phyloP scores from a whole-genome alignment of 768 basidiomycete species.

The Suillus subluteus region DNA sequence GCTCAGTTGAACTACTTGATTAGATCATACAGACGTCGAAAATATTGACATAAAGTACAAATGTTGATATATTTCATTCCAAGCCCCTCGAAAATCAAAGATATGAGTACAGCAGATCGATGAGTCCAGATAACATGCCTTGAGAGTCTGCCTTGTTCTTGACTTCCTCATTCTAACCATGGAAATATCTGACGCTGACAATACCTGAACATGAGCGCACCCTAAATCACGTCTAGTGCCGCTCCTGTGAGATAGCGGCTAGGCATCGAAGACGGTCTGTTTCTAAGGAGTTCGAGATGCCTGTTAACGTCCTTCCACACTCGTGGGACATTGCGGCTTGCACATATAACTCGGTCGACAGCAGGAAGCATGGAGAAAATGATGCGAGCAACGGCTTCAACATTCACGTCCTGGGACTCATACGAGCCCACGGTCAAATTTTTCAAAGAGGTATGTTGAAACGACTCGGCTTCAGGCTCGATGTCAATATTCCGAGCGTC shows the following conservation, averaged over 20 bases:
- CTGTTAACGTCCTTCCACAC: background rate
- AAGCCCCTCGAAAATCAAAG: background rate
- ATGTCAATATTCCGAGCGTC: background rate
- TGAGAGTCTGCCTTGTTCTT: background rate
- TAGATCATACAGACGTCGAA: background rate
- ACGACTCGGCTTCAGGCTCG: background rate
- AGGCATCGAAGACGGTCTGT: background rate
- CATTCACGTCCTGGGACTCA: background rate
- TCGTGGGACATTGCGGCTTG: background rate
- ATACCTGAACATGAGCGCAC: background rate
- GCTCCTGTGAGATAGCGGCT: too few relatives aligned
- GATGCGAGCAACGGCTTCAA: background rate
- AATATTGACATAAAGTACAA: background rate
- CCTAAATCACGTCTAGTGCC: background rate
- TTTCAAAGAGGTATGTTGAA: constrained; percentile 1
- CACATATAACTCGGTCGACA: background rate
- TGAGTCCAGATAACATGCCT: background rate
- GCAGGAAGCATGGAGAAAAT: background rate
- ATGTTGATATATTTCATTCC: background rate
- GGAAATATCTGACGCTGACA: background rate
- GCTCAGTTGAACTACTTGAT: background rate
- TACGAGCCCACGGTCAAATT: background rate
- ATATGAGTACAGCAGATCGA: background rate
- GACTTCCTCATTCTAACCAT: background rate
- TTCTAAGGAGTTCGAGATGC: background rate